Conservation (phyloP, 768 basidiomycete genomes). For the Boletus pseudopeckii region DNA sequence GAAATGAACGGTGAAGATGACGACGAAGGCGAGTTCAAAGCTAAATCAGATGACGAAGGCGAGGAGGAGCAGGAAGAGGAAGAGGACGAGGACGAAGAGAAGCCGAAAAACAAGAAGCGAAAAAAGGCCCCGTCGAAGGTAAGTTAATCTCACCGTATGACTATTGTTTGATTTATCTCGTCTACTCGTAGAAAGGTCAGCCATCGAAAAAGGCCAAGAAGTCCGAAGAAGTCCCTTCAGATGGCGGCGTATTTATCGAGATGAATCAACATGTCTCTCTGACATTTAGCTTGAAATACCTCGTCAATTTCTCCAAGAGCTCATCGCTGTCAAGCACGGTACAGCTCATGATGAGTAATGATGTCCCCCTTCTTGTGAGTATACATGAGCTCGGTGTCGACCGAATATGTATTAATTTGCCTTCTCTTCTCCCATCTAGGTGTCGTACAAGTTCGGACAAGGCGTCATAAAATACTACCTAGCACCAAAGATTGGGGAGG, state of each 20-base stretch:
- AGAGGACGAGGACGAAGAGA: conserved; percentile 48
- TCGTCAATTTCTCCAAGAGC: conserved; percentile 95
- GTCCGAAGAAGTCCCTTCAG: conserved; percentile 49
- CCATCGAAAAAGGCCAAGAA: conserved; percentile 60
- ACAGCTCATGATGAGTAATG: conserved; percentile 86
- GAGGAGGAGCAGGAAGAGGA: conserved; percentile 50
- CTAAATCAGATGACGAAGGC: conserved; percentile 43
- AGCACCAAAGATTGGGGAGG: conserved; percentile 92
- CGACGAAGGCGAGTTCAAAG: conserved; percentile 40
- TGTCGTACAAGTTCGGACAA: conserved; percentile 85
- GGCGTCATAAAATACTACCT: conserved; percentile 93
- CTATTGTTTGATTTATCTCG: neutral
- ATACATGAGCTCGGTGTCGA: neutral
- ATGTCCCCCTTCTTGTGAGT: conserved; percentile 82
- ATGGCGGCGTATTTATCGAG: conserved; percentile 68
- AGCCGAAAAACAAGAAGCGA: conserved; percentile 60
- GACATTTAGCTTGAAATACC: conserved; percentile 95
- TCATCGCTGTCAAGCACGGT: conserved; percentile 68
- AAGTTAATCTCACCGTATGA: neutral
- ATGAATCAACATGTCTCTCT: conserved; percentile 89
- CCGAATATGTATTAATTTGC: neutral
- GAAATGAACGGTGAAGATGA: conserved; percentile 52
- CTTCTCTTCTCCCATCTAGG: conserved; percentile 39
- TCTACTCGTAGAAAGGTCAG: conserved; percentile 28
- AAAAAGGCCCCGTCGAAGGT: conserved; percentile 60